Evolutionary conservation across 305 asterid species (phyloP).

Genomic region (Fraxinus platypoda): DNA sequence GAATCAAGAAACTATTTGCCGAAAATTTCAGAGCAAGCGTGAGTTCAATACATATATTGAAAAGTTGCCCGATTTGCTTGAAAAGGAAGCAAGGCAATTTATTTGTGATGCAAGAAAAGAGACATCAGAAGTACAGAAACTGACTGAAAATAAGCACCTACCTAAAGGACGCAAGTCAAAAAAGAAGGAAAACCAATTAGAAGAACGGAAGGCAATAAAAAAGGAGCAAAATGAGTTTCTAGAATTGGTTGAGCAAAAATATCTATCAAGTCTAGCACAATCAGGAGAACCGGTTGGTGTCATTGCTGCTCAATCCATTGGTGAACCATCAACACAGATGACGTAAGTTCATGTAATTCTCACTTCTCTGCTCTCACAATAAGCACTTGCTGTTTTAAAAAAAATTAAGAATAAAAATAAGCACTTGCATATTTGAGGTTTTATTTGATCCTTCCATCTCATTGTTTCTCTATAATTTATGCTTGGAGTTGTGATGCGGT

Average conservation of each 20-base stretch:
- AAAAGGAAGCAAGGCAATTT: constrained; percentile 55
- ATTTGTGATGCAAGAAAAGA: constrained; percentile 29
- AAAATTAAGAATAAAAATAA: not conserved
- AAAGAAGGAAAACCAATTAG: constrained; percentile 28
- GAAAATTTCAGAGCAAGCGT: constrained; percentile 48
- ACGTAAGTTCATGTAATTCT: constrained; percentile 61
- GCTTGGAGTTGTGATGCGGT: not conserved
- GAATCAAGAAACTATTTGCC: constrained; percentile 71
- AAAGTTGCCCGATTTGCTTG: constrained; percentile 77
- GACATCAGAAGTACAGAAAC: constrained; percentile 27
- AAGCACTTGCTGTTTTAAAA: not conserved
- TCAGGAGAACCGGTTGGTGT: constrained; percentile 98
- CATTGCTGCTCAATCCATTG: constrained; percentile 95
- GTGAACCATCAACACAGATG: constrained; percentile 99
- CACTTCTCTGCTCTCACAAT: constrained; percentile 17
- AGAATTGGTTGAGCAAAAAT: constrained; percentile 74
- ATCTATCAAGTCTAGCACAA: constrained; percentile 82
- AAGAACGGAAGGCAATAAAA: constrained; percentile 27
- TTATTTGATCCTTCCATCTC: constrained; percentile 8
- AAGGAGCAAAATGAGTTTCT: constrained; percentile 45
- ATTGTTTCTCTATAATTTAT: not conserved
- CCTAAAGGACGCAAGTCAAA: constrained; percentile 28
- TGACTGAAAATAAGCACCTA: constrained; percentile 24
- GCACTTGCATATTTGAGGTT: not conserved
- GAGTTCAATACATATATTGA: constrained; percentile 61